Percentiles rank a stretch among this genome's conserved stretches.
phyloP scores from a whole-genome alignment of 805 yeast genomes.

The Myxozyma nipponensis region DNA sequence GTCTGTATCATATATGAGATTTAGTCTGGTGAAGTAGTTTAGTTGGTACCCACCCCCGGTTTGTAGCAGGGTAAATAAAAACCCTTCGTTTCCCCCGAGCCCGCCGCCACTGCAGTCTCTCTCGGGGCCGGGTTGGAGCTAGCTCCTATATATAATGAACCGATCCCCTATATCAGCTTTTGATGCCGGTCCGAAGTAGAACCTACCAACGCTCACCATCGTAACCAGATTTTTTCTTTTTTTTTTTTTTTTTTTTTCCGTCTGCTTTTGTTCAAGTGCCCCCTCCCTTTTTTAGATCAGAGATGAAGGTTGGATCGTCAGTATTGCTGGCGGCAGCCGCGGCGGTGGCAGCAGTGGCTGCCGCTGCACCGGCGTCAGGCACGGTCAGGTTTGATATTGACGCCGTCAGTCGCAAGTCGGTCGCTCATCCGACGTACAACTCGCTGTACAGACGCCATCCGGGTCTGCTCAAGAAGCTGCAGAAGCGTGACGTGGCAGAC shows the following conservation, averaged over 20 bases:
- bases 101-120: too few species aligned
- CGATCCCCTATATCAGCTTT: too few species aligned
- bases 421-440: slow-evolving; percentile 3
- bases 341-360: neutral
- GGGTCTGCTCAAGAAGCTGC: slow-evolving; percentile 1
- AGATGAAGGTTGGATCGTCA: neutral
- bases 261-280: neutral
- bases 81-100: too few species aligned
- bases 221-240: neutral
- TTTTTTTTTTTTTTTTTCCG: neutral
- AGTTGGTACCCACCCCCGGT: too few species aligned
- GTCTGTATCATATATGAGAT: too few species aligned
- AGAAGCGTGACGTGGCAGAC: slow-evolving; percentile 1
- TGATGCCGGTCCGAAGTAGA: neutral
- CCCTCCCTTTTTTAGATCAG: too few species aligned
- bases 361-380: slow-evolving; percentile 10
- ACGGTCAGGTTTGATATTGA: slow-evolving; percentile 18
- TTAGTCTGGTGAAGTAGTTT: too few species aligned
- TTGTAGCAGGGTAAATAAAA: too few species aligned
- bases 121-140: too few species aligned
- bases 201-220: neutral
- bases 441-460: slow-evolving; percentile 10
- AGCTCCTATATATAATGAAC: too few species aligned
- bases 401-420: slow-evolving; percentile 7
- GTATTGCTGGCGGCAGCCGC: neutral